These are phyloP conservation scores for Hymenoscyphus infarciens DNA, from an alignment of 2,329 filamentous ascomycete genomes.

Conservation along the genomic window DNA sequence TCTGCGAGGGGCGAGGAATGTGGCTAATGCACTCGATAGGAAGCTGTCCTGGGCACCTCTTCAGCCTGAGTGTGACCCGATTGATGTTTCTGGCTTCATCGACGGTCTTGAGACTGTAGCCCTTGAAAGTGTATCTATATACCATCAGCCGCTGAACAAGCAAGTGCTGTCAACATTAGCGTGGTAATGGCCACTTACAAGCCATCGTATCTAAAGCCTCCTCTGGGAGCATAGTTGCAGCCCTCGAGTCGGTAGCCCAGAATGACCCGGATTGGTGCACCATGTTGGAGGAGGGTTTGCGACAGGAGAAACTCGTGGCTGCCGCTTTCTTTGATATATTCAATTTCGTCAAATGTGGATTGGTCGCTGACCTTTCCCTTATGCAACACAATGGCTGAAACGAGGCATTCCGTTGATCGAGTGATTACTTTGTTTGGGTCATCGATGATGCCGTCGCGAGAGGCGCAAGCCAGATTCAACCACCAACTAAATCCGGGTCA, in stretches of 20 bases:
- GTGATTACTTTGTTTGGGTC: conserved; percentile 44
- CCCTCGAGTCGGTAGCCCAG: conserved; percentile 50
- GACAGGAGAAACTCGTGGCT: conserved; percentile 46
- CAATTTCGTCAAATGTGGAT: conserved; percentile 35
- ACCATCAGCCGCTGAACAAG: conserved; percentile 10
- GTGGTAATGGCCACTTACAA: conserved; percentile 41
- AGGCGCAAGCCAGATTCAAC: conserved; percentile 53
- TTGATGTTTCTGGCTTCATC: conserved; percentile 41
- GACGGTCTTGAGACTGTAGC: conserved; percentile 43
- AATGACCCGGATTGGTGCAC: conserved; percentile 49
- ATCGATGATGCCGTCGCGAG: conserved; percentile 52
- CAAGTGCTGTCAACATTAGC: background rate
- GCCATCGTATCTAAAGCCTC: conserved; percentile 55
- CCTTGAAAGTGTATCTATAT: conserved; percentile 46
- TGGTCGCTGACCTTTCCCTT: conserved; percentile 37
- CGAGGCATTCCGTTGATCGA: conserved; percentile 42
- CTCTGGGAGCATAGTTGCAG: conserved; percentile 46
- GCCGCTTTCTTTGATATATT: conserved; percentile 45
- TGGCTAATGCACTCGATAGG: conserved; percentile 41
- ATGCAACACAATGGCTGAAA: background rate
- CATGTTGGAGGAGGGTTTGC: conserved; percentile 46
- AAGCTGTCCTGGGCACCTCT: conserved; percentile 42
- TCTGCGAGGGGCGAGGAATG: conserved; percentile 51
- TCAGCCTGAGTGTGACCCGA: conserved; percentile 44
- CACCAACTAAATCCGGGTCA: conserved; percentile 48